Conservation (phyloP, 257 asterid species). For the Solanum pimpinellifolium region DNA sequence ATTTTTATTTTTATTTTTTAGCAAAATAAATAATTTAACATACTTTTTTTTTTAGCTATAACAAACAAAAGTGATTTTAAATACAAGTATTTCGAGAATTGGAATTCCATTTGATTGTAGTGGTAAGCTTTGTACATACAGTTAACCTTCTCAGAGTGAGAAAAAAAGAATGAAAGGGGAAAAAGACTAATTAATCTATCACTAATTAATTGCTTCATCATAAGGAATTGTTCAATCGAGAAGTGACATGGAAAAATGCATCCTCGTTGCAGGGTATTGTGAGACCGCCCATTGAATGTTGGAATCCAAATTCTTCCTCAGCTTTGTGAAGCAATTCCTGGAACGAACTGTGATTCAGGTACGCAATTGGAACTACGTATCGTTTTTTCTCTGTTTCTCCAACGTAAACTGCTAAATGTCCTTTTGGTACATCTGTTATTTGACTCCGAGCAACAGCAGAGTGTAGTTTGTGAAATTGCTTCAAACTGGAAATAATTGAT, state of each 20-base stretch:
- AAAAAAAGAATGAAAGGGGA: background rate
- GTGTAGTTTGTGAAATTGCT: conserved; percentile 14
- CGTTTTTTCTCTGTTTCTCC: background rate
- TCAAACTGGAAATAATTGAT: conserved; percentile 5
- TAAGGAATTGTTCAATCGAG: background rate
- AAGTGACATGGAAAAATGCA: background rate
- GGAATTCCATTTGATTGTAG: background rate
- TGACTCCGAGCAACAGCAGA: conserved; percentile 1
- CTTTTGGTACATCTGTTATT: background rate
- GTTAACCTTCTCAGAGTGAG: background rate
- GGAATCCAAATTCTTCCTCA: conserved; percentile 5
- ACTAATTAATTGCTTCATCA: background rate
- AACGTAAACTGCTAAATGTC: background rate
- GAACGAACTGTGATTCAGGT: background rate
- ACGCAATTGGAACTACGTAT: background rate
- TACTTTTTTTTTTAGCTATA: no score
- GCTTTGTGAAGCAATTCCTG: background rate
- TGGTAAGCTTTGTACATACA: background rate
- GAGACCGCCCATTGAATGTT: conserved; percentile 9
- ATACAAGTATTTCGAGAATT: background rate
- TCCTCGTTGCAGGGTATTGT: conserved; percentile 1
- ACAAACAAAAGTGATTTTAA: no score
- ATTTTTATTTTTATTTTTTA: no score
- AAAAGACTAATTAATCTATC: background rate
- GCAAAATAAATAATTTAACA: no score